These are phyloP conservation scores for Asterella californica DNA, from an alignment of 225 moss, liverwort and hornwort genomes.

Conservation along the genomic window DNA sequence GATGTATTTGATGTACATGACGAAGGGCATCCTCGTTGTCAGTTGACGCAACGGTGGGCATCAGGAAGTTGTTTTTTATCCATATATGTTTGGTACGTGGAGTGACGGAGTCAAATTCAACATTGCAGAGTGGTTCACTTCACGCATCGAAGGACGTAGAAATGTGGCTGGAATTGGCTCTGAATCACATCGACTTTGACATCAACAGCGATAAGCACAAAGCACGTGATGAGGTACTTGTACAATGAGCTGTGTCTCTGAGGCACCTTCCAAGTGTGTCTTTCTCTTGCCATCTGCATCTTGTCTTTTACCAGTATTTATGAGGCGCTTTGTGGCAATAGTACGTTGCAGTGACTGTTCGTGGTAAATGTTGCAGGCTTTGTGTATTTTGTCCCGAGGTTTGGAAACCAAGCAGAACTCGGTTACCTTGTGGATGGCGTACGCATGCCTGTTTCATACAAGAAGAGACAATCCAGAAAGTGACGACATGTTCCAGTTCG, in stretches of 20 bases:
- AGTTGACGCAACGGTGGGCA: neutral
- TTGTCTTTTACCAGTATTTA: neutral
- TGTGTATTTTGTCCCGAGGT: slow-evolving; percentile 71
- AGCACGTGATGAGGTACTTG: slow-evolving; percentile 61
- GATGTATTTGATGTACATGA: neutral
- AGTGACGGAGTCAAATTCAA: neutral
- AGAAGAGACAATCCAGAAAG: slow-evolving; percentile 50
- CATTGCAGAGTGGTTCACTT: slow-evolving; percentile 26
- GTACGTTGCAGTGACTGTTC: neutral
- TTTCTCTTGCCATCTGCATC: neutral
- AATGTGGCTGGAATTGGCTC: slow-evolving; percentile 68
- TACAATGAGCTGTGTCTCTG: neutral
- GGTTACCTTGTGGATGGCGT: slow-evolving; percentile 62
- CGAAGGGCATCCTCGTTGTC: neutral
- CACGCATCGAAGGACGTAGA: slow-evolving; percentile 57
- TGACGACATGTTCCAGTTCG: slow-evolving; percentile 75
- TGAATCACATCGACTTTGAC: slow-evolving; percentile 65
- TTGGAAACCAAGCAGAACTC: slow-evolving; percentile 62
- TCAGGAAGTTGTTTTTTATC: neutral
- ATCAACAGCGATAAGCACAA: slow-evolving; percentile 43
- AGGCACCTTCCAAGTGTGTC: neutral
- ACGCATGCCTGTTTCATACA: slow-evolving; percentile 63
- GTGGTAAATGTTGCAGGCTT: slow-evolving; percentile 47
- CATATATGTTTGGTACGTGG: neutral
- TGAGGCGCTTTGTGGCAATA: neutral